Evolutionary conservation across 1,284 basidiomycete species (phyloP).

Genomic region (Neolentinus lepideus): DNA sequence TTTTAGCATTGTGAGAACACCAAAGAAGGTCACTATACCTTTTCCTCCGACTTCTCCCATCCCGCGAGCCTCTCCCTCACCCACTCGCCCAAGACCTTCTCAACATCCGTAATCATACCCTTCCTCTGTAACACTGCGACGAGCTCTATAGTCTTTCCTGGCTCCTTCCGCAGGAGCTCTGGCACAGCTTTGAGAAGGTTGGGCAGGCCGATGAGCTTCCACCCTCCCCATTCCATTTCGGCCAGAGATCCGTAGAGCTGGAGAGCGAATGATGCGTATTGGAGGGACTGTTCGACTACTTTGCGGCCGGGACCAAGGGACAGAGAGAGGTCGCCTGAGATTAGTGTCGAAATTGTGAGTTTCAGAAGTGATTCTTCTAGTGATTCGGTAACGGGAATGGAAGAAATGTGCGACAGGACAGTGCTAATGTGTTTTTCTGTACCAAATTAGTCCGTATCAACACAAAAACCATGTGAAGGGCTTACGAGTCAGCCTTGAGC

Average conservation of each 20-base stretch:
- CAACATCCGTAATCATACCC: constrained; percentile 45
- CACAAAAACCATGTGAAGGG: constrained; percentile 8
- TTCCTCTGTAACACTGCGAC: constrained; percentile 39
- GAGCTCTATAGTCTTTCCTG: constrained; percentile 35
- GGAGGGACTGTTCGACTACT: constrained; percentile 44
- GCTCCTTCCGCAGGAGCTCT: constrained; percentile 34
- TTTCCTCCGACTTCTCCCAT: constrained; percentile 28
- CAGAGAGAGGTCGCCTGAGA: constrained; percentile 55
- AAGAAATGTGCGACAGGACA: constrained; percentile 34
- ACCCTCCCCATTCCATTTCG: constrained; percentile 64
- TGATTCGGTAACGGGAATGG: constrained; percentile 28
- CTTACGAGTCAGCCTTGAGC: constrained; percentile 54
- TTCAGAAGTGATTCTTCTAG: constrained; percentile 39
- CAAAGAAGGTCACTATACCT: too few species aligned
- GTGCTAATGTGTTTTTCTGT: constrained; percentile 42
- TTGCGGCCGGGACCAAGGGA: constrained; percentile 57
- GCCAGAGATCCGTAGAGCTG: constrained; percentile 51
- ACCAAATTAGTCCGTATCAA: background rate
- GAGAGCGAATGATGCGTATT: constrained; percentile 36
- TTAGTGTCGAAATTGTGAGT: constrained; percentile 42
- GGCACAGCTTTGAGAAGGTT: constrained; percentile 43
- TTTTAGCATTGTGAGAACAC: too few species aligned
- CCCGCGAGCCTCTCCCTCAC: constrained; percentile 24
- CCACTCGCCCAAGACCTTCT: constrained; percentile 47
- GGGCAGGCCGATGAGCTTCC: constrained; percentile 60